Conservation (phyloP, 2,329 filamentous ascomycete genomes). For the Trichoderma breve region DNA sequence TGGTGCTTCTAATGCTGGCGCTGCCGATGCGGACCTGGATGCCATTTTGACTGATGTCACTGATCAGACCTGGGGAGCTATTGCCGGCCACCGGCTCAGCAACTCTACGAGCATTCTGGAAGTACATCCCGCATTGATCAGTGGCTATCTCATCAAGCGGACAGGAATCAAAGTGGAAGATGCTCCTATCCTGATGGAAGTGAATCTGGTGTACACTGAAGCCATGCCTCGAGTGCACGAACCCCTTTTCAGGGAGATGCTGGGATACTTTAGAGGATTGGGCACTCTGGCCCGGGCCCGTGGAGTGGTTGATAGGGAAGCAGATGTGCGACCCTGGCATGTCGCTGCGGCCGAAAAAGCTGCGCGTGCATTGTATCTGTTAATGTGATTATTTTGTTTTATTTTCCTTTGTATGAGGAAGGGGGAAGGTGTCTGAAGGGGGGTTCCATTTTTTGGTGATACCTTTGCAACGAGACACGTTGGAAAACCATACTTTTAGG, state of each 20-base stretch:
- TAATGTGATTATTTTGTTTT: slow-evolving; percentile 50
- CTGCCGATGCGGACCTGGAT: slow-evolving; percentile 49
- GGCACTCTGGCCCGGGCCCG: slow-evolving; percentile 67
- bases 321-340: slow-evolving; percentile 73
- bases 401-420: background rate
- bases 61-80: slow-evolving; percentile 73
- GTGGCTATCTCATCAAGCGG: slow-evolving; percentile 65
- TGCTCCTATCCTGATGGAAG: slow-evolving; percentile 59
- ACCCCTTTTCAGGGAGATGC: slow-evolving; percentile 65
- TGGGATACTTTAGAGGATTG: slow-evolving; percentile 66
- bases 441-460: background rate
- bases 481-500: slow-evolving; percentile 3
- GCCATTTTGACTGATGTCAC: slow-evolving; percentile 68
- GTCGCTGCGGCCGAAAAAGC: slow-evolving; percentile 69
- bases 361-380: slow-evolving; percentile 61
- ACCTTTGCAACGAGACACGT: slow-evolving; percentile 9
- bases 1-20: slow-evolving; percentile 38
- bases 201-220: slow-evolving; percentile 61
- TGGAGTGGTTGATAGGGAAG: slow-evolving; percentile 58
- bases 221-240: slow-evolving; percentile 56
- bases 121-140: slow-evolving; percentile 56
- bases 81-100: slow-evolving; percentile 65
- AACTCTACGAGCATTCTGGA: slow-evolving; percentile 57
- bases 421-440: background rate
- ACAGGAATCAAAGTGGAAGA: slow-evolving; percentile 56